Base-by-base conservation (phyloP, 768 basidiomycete species). In the Leccinum disarticulatum region DNA sequence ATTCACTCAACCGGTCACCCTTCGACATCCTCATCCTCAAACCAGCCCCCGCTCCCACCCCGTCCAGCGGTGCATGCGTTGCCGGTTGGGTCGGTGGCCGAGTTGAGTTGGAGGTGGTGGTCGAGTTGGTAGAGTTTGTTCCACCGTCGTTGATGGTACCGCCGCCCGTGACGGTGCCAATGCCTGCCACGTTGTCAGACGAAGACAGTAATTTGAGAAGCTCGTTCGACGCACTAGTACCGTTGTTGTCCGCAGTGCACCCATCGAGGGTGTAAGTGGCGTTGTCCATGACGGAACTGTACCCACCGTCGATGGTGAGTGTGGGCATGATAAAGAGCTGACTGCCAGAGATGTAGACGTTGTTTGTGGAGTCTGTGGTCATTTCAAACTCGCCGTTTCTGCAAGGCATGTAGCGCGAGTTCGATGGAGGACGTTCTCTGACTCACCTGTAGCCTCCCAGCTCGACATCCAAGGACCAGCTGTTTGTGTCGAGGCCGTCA, bases 291-390 rank as follows among this genome's bases (percentile, higher is more conserved):
- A 85, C 76, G 0, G 74, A 68, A 55, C 65, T 54, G 0, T 66
- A 72, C 9, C 77, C 77, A 4, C 71, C 71, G 28, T 59, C 36
- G 64, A 85, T 70, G 6, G 85, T 85, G 60, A 86, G 77, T 7
- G 85, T 86, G 10, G 85, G 75, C 67, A 83, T 78, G 70, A 87
- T 82, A 76, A 83, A 85, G 35, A 87, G 77, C 57, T 80, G 70
- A 9, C 79, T 79, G 69, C 83, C 77, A 47, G 77, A 68, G 50
- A 82, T 70, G 74, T 77, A 82, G 4, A 77, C 67, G 66, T 81
- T 81, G 53, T 73, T 66, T 10, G 60, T 41, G 6, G 65, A 66
- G 17, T 67, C 64, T 6, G 83, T 84, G 30, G 82, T 79, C 80
- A 83, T 83, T 68, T 85, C 77, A 66, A 86, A 86, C 68, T 83